These are phyloP conservation scores for Cladosporium sp. DNA, from an alignment of 2,329 filamentous ascomycete species.

Conservation along the genomic window DNA sequence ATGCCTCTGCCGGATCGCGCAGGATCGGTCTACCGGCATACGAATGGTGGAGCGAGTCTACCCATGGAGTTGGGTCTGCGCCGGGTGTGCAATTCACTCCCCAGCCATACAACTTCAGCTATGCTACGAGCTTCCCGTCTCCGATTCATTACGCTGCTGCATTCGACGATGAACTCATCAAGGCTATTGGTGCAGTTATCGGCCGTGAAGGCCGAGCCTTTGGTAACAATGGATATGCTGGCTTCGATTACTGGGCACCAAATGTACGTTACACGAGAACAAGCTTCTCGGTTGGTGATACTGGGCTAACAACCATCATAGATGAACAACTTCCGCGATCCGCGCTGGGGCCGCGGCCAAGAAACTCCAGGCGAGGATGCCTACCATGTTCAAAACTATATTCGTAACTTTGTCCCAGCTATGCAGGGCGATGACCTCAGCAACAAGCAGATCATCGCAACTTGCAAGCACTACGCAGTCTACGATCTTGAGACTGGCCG, in stretches of 20 bases:
- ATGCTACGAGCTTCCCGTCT: slow-evolving; percentile 60
- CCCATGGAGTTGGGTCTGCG: slow-evolving; percentile 44
- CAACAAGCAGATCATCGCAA: slow-evolving; percentile 33
- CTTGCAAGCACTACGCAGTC: slow-evolving; percentile 34
- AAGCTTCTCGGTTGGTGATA: neutral
- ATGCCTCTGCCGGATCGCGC: slow-evolving; percentile 44
- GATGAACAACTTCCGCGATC: slow-evolving; percentile 12
- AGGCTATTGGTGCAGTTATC: slow-evolving; percentile 51
- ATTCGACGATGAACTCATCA: slow-evolving; percentile 58
- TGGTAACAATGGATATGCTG: slow-evolving; percentile 45
- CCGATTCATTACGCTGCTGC: slow-evolving; percentile 58
- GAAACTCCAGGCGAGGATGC: slow-evolving; percentile 37
- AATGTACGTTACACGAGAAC: slow-evolving; percentile 51
- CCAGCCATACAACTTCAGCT: slow-evolving; percentile 39
- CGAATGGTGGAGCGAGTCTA: slow-evolving; percentile 55
- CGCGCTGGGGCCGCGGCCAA: slow-evolving; percentile 24
- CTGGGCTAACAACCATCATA: neutral
- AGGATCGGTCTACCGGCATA: slow-evolving; percentile 53
- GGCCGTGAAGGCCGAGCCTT: slow-evolving; percentile 60
- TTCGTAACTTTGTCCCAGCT: slow-evolving; percentile 25
- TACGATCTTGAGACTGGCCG: slow-evolving; percentile 28
- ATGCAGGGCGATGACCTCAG: slow-evolving; percentile 27
- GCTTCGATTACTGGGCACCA: slow-evolving; percentile 58
- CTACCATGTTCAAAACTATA: slow-evolving; percentile 20
- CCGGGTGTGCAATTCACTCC: slow-evolving; percentile 10